Evolutionary conservation across 768 basidiomycete species (phyloP), one percentile per base, ranked within the genome.

Genomic region (Aureoboletus auriporus): DNA sequence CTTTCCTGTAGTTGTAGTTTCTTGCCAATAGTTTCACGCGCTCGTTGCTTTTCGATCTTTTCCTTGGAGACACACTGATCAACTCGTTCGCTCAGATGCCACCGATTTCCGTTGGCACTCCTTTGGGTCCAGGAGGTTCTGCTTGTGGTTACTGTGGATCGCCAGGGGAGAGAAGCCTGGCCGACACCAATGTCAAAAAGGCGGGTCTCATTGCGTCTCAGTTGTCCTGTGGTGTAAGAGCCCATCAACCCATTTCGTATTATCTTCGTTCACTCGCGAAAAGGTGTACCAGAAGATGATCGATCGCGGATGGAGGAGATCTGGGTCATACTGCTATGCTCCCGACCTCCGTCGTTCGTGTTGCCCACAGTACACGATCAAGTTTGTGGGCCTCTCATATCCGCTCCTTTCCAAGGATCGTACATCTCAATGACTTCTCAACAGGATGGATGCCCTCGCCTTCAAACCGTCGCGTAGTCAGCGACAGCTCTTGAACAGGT

Each of bases 331-430:
- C 68, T 83, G 90, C 59, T 97, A 97, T 67, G 91, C 89, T 53
- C 93, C 93, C 5, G 83, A 94, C 65, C 72, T 94, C 66, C 77
- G 72, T 53, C 64, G 68, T 6, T 86, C 92, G 9, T 97, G 95
- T 63, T 98, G 95, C 63, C 91, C 94, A 1, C 89, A 93, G 56
- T 95, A 96, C 63, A 92, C 95, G 4, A 97, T 97, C 65, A 89
- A 81, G 92, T 88, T 57, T 47, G 73, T 63, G 42, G 56, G 52
- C 42, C 36, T 41, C 27, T 40, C 23, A 36, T 27, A 52, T 38
- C 53, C 35, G 33, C 20, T 51, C 20, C n/a, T 27, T 51, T 30
- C n/a, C 6, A 29, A 27, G 31, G 4, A 23, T 23, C 4, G 40
- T 47, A 34, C 49, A 44, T 55, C 48, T 59, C 62, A 44, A 66